Evolutionary conservation across 257 asterid genomes (phyloP), one percentile per base, ranked within the genome.

Genomic region (Primulina huaijiensis): DNA sequence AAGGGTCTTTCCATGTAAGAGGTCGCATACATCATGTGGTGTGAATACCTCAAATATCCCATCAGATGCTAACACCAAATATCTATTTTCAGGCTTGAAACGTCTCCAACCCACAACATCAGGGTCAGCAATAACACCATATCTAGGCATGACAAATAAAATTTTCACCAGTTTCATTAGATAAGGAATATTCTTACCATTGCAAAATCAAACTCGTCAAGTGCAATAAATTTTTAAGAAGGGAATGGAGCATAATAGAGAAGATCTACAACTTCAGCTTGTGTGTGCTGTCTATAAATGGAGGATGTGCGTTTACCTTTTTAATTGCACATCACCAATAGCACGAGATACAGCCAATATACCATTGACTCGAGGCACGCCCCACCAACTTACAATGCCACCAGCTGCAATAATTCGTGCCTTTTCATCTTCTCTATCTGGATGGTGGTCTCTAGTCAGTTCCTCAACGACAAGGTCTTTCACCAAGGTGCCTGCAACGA

Each of bases 371-470:
- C 95, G 93, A 17, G 95, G 92, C 56, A 87, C 76, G 0, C 83
- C 87, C 65, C 73, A 25, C 14, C 53, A 37, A 9, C 69, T 75
- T 34, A 91, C 83, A 61, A 67, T 69, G 30, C 84, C 87, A 62
- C 87, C 87, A 1, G 84, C 79, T 69, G 87, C 80, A 83, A 80
- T 81, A 52, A 89, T 84, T 46, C 96, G 80, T 53, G 82, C 85
- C 73, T 75, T 89, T 83, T 91, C 97, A 67, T 89, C 96, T 70
- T 81, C 86, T 82, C 82, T 77, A 72, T 79, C 81, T 1, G 87
- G 87, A 77, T 87, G 92, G 67, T 91, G 97, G 82, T 89, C 95
- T 58, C 70, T 79, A 14, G 97, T 87, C 68, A 91, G 75, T 78
- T 87, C 92, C 78, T 84, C 85, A 2, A 76, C 87, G 34, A 82